phyloP scores from a whole-genome alignment of 495 filamentous ascomycete species.

The Podospora appendiculata region DNA sequence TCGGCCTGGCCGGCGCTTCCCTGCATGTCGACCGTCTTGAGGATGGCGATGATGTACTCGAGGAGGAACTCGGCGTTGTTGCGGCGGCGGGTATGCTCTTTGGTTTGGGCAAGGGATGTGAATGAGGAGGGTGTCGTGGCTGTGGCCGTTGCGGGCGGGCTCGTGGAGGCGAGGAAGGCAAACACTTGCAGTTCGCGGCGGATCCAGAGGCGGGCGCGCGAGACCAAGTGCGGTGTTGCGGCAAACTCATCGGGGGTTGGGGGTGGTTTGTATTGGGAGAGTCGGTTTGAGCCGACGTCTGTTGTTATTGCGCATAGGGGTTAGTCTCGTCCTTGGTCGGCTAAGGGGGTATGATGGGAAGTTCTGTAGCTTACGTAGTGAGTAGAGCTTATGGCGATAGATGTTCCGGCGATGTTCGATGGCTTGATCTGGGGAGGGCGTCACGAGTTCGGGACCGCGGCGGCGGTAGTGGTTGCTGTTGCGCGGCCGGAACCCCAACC shows the following conservation, averaged over 20 bases:
- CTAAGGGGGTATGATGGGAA: neutral
- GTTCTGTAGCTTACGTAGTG: constrained; percentile 47
- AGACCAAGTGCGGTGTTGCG: constrained; percentile 58
- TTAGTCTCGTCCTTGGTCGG: neutral
- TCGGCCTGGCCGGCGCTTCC: constrained; percentile 78
- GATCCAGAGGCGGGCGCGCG: constrained; percentile 80
- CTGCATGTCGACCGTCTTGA: constrained; percentile 87
- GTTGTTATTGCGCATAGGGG: neutral
- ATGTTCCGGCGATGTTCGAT: constrained; percentile 63
- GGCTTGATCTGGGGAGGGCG: constrained; percentile 39
- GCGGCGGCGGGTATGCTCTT: constrained; percentile 35
- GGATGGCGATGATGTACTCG: constrained; percentile 79
- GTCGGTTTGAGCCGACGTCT: constrained; percentile 66
- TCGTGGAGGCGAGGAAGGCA: constrained; percentile 47
- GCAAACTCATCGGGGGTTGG: constrained; percentile 61
- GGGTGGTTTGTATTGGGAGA: constrained; percentile 67
- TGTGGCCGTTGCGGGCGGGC: neutral
- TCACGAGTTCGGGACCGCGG: constrained; percentile 2
- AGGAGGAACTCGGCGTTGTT: constrained; percentile 86
- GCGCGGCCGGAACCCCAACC: neutral
- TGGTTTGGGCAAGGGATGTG: constrained; percentile 21
- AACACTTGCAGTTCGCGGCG: constrained; percentile 86
- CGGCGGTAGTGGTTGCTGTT: constrained; percentile 16
- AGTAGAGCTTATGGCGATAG: constrained; percentile 71
- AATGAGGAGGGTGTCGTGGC: constrained; percentile 12